Conservation (phyloP, 2,329 filamentous ascomycete species). For the Cladorrhinum sp. region DNA sequence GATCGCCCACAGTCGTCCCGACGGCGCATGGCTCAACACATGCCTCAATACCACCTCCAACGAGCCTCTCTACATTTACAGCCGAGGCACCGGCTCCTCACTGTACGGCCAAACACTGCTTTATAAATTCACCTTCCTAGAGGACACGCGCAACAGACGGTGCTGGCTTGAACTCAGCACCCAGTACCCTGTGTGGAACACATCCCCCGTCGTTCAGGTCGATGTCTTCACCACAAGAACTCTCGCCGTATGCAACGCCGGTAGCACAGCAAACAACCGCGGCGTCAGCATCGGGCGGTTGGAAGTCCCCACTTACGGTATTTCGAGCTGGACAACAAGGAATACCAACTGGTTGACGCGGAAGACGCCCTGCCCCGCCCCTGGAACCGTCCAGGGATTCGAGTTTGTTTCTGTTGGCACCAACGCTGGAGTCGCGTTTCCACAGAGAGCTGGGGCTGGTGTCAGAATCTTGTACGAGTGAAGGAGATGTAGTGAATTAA, state of each 20-base stretch:
- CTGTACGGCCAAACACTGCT: constrained; percentile 11
- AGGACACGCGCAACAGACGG: not conserved
- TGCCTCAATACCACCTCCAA: constrained; percentile 2
- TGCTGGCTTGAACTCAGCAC: constrained; percentile 19
- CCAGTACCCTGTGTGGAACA: not conserved
- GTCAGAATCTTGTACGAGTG: constrained; percentile 14
- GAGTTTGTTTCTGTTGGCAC: constrained; percentile 16
- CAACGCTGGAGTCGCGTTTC: constrained; percentile 3
- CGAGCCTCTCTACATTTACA: not conserved
- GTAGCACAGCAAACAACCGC: constrained; percentile 8
- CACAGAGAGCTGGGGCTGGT: constrained; percentile 9
- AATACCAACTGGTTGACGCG: constrained; percentile 10
- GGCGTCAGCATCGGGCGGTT: constrained; percentile 14
- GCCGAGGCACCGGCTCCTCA: not conserved
- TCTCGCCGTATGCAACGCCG: constrained; percentile 1
- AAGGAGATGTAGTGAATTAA: not conserved
- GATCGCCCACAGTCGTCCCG: constrained; percentile 10
- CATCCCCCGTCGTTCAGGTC: constrained; percentile 6
- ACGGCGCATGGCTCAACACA: constrained; percentile 7
- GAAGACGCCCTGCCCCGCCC: constrained; percentile 9
- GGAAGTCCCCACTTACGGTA: constrained; percentile 4
- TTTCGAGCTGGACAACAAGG: constrained; percentile 8
- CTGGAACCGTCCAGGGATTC: constrained; percentile 11
- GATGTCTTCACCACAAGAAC: constrained; percentile 15
- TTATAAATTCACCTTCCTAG: constrained; percentile 14